Percentiles rank a stretch among this genome's conserved stretches.
phyloP scores from a whole-genome alignment of 148 eudicot genomes.

The Cornus kousa region DNA sequence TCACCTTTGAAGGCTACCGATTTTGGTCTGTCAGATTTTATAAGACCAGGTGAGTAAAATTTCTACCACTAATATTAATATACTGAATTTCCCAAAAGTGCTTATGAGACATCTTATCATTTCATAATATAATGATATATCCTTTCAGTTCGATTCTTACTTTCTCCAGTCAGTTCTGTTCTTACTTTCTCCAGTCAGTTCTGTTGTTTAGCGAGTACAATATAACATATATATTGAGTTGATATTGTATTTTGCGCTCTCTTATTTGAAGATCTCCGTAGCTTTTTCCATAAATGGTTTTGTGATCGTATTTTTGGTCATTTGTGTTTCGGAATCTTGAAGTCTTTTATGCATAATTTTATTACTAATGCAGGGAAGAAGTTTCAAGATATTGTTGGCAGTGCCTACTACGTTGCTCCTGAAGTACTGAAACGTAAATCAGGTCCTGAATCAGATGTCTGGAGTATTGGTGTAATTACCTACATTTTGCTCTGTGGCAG shows the following conservation, averaged over 20 bases:
- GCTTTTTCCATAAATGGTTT: neutral
- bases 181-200: neutral
- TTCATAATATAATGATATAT: neutral
- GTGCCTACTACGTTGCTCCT: slow-evolving; percentile 98
- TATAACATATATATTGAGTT: neutral
- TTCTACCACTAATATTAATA: neutral
- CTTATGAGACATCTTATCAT: neutral
- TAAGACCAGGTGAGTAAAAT: slow-evolving; percentile 68
- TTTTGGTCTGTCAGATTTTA: slow-evolving; percentile 97
- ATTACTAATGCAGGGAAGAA: slow-evolving; percentile 57
- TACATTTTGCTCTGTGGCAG: slow-evolving; percentile 96
- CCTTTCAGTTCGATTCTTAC: neutral
- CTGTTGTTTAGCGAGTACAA: neutral
- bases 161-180: neutral
- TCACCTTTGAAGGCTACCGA: slow-evolving; percentile 90
- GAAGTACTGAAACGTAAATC: slow-evolving; percentile 94
- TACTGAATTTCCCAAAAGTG: neutral
- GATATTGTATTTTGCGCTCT: neutral
- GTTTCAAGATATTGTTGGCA: slow-evolving; percentile 90
- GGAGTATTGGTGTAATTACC: slow-evolving; percentile 99
- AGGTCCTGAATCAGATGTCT: slow-evolving; percentile 96
- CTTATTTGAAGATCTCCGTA: neutral
- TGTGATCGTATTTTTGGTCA: neutral
- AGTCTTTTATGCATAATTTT: neutral
- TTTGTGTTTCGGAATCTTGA: slow-evolving; percentile 10